phyloP scores from a whole-genome alignment of 2,329 filamentous ascomycete genomes.

The Chaetomium strumarium region DNA sequence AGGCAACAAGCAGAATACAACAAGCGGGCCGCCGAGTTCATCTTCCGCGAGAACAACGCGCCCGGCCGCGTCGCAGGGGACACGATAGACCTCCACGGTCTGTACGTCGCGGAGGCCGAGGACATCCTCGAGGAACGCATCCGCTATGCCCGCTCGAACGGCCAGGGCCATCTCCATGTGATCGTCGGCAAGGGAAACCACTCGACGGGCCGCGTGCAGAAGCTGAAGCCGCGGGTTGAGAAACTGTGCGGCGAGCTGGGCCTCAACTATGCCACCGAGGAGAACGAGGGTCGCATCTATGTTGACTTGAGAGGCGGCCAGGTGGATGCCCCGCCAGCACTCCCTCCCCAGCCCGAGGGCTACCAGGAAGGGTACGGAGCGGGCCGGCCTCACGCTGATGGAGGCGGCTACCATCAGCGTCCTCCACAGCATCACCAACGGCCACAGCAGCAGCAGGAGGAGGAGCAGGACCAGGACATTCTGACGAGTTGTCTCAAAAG shows the following conservation, averaged over 20 bases:
- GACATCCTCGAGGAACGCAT: conserved; percentile 84
- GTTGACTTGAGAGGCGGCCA: conserved; percentile 75
- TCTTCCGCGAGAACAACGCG: conserved; percentile 93
- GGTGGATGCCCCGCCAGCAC: conserved; percentile 39
- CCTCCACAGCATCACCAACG: conserved; percentile 31
- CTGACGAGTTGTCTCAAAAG: conserved; percentile 41
- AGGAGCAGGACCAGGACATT: conserved; percentile 29
- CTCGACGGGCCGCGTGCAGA: conserved; percentile 73
- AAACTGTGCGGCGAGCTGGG: conserved; percentile 77
- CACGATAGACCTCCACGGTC: conserved; percentile 89
- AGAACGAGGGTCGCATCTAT: conserved; percentile 84
- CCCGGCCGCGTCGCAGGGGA: conserved; percentile 66
- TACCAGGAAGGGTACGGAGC: conserved; percentile 34
- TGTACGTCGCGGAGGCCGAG: conserved; percentile 92
- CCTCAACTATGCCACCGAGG: conserved; percentile 76
- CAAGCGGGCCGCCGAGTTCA: conserved; percentile 83
- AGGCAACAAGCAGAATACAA: conserved; percentile 84
- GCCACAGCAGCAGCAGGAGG: conserved; percentile 33
- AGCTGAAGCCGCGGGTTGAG: conserved; percentile 93
- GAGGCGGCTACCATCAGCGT: conserved; percentile 25
- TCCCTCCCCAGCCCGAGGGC: conserved; percentile 41
- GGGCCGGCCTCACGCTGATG: conserved; percentile 25
- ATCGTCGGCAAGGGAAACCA: conserved; percentile 97
- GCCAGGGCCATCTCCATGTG: conserved; percentile 80
- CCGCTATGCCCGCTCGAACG: conserved; percentile 63